Conservation (phyloP, 208 protist species). For the Wallacemonas collosoma region DNA sequence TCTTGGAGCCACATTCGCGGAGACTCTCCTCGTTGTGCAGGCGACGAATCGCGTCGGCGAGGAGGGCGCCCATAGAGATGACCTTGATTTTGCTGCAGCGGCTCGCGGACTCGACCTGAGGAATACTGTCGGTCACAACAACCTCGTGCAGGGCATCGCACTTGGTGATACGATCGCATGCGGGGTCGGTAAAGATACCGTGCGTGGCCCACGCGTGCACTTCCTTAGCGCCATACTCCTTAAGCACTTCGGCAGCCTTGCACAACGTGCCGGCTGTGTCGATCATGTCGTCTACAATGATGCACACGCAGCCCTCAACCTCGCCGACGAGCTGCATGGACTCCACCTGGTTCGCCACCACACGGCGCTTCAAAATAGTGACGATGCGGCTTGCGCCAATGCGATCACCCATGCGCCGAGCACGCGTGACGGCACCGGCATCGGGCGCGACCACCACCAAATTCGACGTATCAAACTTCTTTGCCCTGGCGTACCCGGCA, state of each 20-base stretch:
- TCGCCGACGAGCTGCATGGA: slow-evolving; percentile 96
- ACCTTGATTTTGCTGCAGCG: slow-evolving; percentile 87
- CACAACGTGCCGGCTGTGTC: slow-evolving; percentile 96
- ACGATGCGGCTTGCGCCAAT: slow-evolving; percentile 90
- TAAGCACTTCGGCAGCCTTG: slow-evolving; percentile 95
- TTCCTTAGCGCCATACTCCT: slow-evolving; percentile 91
- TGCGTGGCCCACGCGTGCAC: slow-evolving; percentile 95
- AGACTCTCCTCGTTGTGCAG: slow-evolving; percentile 89
- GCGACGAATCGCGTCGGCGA: slow-evolving; percentile 87
- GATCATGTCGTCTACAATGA: slow-evolving; percentile 99
- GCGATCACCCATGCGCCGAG: slow-evolving; percentile 80
- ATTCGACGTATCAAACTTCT: slow-evolving; percentile 69
- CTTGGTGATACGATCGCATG: slow-evolving; percentile 91
- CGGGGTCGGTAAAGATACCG: slow-evolving; percentile 94
- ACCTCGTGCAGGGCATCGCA: slow-evolving; percentile 90
- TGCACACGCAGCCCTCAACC: slow-evolving; percentile 92
- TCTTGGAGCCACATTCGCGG: slow-evolving; percentile 45
- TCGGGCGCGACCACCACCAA: slow-evolving; percentile 96
- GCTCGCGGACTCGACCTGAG: slow-evolving; percentile 56
- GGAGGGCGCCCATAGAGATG: slow-evolving; percentile 84
- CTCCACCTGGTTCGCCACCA: slow-evolving; percentile 92
- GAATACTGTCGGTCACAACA: slow-evolving; percentile 94
- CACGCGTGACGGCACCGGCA: slow-evolving; percentile 95
- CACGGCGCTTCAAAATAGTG: slow-evolving; percentile 95
- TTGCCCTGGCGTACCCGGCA: slow-evolving; percentile 78